Percentiles rank a stretch among this genome's conserved stretches.
Evolutionary conservation across 1,284 basidiomycete species (phyloP).

Genomic region (Ustilago hordei): DNA sequence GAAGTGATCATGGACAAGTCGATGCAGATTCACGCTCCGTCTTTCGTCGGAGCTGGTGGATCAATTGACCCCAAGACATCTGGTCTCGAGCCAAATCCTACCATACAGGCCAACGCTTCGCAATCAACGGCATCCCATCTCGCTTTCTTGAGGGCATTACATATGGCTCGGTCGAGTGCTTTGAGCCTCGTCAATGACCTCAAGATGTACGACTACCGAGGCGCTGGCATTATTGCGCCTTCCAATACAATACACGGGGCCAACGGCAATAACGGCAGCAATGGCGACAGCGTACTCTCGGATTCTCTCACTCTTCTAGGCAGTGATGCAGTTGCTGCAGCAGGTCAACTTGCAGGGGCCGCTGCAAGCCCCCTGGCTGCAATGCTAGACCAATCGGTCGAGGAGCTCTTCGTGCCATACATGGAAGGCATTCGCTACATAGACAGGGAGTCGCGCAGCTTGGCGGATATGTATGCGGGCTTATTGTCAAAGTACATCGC

Average conservation of each 20-base stretch:
- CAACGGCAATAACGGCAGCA: neutral
- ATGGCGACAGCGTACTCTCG: conserved; percentile 13
- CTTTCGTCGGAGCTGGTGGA: conserved; percentile 41
- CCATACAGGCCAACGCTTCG: neutral
- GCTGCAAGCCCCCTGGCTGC: conserved; percentile 69
- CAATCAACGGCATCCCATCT: conserved; percentile 70
- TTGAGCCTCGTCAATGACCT: conserved; percentile 88
- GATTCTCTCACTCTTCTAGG: conserved; percentile 37
- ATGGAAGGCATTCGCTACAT: conserved; percentile 88
- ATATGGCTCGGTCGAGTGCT: conserved; percentile 85
- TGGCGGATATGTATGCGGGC: conserved; percentile 83
- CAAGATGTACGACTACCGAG: conserved; percentile 85
- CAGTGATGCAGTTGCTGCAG: conserved; percentile 35
- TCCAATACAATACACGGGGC: conserved; percentile 23
- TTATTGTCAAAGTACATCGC: conserved; percentile 83
- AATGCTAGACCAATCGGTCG: conserved; percentile 94
- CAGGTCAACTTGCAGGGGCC: conserved; percentile 49
- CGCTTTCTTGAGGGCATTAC: conserved; percentile 89
- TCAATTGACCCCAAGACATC: conserved; percentile 35
- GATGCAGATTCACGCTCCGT: conserved; percentile 47
- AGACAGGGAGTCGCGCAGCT: conserved; percentile 88
- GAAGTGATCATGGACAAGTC: conserved; percentile 68
- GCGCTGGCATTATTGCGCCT: conserved; percentile 55
- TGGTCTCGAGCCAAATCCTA: conserved; percentile 30
- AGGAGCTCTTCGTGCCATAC: conserved; percentile 95